Conservation (phyloP, 176 grass and related monocot species). For the Juncus effusus region DNA sequence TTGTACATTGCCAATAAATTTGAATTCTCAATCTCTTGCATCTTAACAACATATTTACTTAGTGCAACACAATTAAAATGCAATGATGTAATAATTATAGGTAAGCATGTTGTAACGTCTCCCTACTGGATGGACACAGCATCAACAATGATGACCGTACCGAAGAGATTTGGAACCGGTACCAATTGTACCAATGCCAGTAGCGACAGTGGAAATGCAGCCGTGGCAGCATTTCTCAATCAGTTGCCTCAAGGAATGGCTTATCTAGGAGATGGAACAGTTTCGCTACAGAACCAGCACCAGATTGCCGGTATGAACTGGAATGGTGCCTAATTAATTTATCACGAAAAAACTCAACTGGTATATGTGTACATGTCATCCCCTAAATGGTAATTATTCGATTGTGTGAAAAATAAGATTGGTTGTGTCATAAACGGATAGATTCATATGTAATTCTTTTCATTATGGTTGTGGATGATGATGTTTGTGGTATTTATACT, state of each 20-base stretch:
- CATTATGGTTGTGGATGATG: too few species aligned
- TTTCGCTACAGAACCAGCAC: slow-evolving; percentile 49
- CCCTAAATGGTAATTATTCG: not conserved
- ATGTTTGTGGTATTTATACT: too few species aligned
- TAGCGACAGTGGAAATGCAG: slow-evolving; percentile 17
- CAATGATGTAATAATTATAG: too few species aligned
- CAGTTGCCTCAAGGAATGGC: slow-evolving; percentile 31
- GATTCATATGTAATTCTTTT: too few species aligned
- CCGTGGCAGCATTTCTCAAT: slow-evolving; percentile 37
- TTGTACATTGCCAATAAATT: too few species aligned
- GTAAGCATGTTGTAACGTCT: slow-evolving; percentile 29
- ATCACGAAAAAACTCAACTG: slow-evolving; percentile 7
- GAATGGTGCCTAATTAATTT: slow-evolving; percentile 44
- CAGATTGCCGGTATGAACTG: slow-evolving; percentile 76
- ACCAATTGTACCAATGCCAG: slow-evolving; percentile 23
- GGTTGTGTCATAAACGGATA: too few species aligned
- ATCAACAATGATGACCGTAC: slow-evolving; percentile 22
- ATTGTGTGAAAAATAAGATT: too few species aligned
- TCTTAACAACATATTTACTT: too few species aligned
- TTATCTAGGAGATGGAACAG: slow-evolving; percentile 36
- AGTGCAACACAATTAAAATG: not conserved
- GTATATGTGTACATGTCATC: slow-evolving; percentile 12
- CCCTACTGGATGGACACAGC: slow-evolving; percentile 43
- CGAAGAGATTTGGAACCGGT: slow-evolving; percentile 34
- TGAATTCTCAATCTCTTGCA: too few species aligned